These are phyloP conservation scores for Phytopythium litorale DNA, from an alignment of 352 stramenopile genomes.

Conservation along the genomic window DNA sequence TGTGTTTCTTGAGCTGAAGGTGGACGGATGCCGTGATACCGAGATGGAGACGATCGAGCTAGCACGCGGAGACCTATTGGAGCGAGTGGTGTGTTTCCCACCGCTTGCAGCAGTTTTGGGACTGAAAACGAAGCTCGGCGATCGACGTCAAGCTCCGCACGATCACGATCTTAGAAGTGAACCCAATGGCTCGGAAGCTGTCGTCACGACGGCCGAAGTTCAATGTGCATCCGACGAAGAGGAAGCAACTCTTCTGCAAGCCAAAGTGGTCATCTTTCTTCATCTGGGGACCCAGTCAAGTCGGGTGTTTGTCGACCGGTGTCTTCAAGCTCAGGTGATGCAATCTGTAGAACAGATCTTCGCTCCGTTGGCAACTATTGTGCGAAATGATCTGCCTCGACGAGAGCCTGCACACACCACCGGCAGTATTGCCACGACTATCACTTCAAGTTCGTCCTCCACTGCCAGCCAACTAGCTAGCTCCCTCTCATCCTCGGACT, in stretches of 20 bases:
- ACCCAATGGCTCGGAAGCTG: not conserved
- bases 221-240: not conserved
- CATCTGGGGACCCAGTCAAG: constrained; percentile 55
- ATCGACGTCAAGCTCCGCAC: not conserved
- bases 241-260: constrained; percentile 30
- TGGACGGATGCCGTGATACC: constrained; percentile 18
- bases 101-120: constrained; percentile 28
- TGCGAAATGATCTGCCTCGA: not conserved
- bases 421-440: not conserved
- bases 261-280: constrained; percentile 63
- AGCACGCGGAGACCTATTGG: constrained; percentile 30
- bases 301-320: constrained; percentile 28
- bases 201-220: too few species aligned
- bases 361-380: constrained; percentile 13
- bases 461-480: not conserved
- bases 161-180: not conserved
- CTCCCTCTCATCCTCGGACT: constrained; percentile 19
- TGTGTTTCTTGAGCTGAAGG: constrained; percentile 46
- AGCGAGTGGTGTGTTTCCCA: constrained; percentile 27
- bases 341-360: constrained; percentile 30
- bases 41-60: constrained; percentile 26
- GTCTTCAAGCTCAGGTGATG: constrained; percentile 31
- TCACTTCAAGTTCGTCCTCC: not conserved
- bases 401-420: not conserved
- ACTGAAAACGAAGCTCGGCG: not conserved